phyloP scores from a whole-genome alignment of 2,329 filamentous ascomycete species.

The Emergomyces pasteurianus region DNA sequence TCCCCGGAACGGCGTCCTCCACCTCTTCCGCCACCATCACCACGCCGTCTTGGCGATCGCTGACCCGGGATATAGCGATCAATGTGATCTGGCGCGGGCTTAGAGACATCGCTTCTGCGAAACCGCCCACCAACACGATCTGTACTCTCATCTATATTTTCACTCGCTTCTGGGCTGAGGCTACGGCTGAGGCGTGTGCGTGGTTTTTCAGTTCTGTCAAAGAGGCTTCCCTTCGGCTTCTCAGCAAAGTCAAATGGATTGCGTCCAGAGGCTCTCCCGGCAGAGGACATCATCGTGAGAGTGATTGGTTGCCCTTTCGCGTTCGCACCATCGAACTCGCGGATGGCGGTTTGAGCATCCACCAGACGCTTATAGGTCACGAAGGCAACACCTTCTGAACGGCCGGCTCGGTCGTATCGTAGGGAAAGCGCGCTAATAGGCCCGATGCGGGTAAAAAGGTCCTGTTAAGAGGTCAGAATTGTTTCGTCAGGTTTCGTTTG shows the following conservation, averaged over 20 bases:
- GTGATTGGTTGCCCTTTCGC: constrained; percentile 80
- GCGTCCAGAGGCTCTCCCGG: constrained; percentile 20
- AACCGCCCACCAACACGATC: constrained; percentile 29
- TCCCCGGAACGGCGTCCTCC: constrained; percentile 36
- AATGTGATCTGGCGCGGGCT: constrained; percentile 54
- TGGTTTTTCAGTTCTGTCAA: constrained; percentile 46
- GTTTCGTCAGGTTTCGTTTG: constrained; percentile 3
- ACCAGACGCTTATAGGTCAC: constrained; percentile 62
- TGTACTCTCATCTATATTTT: constrained; percentile 20
- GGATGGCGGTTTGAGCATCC: constrained; percentile 63
- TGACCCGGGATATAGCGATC: constrained; percentile 67
- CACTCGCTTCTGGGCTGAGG: constrained; percentile 27
- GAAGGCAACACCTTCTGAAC: constrained; percentile 73
- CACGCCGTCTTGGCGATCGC: constrained; percentile 29
- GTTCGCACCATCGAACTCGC: constrained; percentile 79
- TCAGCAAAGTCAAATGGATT: constrained; percentile 41
- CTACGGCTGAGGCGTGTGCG: constrained; percentile 29
- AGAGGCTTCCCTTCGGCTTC: constrained; percentile 49
- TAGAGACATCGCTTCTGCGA: constrained; percentile 42
- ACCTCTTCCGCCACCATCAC: constrained; percentile 44
- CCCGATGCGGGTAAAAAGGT: constrained; percentile 69
- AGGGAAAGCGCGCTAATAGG: constrained; percentile 57
- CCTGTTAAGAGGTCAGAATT: constrained; percentile 37
- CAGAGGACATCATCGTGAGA: constrained; percentile 52
- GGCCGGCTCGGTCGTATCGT: constrained; percentile 75